Conservation (phyloP, 176 grass and related monocot genomes). For the Triticum urartu region DNA sequence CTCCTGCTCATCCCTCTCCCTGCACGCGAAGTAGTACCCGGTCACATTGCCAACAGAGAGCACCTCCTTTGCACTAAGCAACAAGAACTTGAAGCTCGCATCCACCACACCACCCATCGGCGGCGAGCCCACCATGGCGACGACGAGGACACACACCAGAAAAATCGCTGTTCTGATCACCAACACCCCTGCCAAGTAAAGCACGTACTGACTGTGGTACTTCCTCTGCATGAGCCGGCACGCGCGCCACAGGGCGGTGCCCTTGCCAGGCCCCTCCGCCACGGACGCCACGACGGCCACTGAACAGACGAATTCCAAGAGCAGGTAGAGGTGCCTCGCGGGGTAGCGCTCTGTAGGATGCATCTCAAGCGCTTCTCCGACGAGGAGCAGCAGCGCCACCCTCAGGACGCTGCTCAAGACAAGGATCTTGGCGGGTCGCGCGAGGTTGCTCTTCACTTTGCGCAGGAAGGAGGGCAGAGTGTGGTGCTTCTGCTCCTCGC, state of each 20-base stretch:
- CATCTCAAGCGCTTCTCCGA: background rate
- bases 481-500: background rate
- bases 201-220: background rate
- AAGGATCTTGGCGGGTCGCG: background rate
- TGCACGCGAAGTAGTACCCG: slow-evolving; percentile 7
- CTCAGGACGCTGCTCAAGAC: background rate
- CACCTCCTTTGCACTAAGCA: background rate
- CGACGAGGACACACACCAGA: background rate
- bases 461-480: background rate
- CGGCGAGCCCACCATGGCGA: background rate
- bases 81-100: background rate
- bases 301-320: background rate
- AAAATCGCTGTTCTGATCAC: background rate
- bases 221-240: background rate
- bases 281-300: background rate
- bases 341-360: background rate
- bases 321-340: background rate
- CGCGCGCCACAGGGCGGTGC: background rate
- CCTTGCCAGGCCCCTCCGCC: background rate
- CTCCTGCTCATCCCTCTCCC: background rate
- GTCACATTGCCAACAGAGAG: background rate
- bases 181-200: background rate
- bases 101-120: background rate
- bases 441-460: background rate
- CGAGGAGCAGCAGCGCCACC: background rate